Base-by-base conservation (phyloP, 129 eudicot species). In the Cynara cardunculus region DNA sequence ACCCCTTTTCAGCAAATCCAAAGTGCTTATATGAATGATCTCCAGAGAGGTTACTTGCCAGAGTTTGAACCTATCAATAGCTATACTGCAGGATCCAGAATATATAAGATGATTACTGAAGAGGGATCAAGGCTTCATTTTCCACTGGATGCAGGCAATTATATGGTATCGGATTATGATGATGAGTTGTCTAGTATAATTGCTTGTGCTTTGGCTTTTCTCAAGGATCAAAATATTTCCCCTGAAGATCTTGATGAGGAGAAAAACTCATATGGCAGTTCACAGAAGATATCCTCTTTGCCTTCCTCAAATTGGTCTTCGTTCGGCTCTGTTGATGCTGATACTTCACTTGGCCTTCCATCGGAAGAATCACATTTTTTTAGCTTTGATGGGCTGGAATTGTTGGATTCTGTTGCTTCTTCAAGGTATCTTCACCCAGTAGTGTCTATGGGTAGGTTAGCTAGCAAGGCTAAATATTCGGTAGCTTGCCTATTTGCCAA, bases 181-280 rank as follows among this genome's bases (percentile, higher is more conserved):
- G 97, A 89, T 35, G 98, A 94, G 74, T 85, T 87, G 37, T 94
- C 98, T 11, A 91, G 97, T 89, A 85, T 91, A 66, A 87, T 91
- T 26, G 94, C 98, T 41, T 94, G 97, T 83, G 97, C 95, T 13
- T 83, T 94, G n/a, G 89, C 97, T 56, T 80, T 90, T 68, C 59
- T 90, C 46, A 85, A 83, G 34, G 92, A 91, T 72, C 61, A 59
- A 37, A 56, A 84, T 19, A 77, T 39, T 39, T 41, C 71, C 56
- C 67, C 80, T 1, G 89, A 80, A 71, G 85, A 84, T 81, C 35
- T 64, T 13, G 85, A 72, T 2, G 88, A 86, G 16, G 86, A 83
- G 62, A 37, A 26, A 5, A 85, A 64, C 34, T 49, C 81, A 35
- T 74, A 22, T 69, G 94, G 74, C 70, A 77, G 75, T 75, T 71